Conservation (phyloP, 208 protist species). For the Giardia duodenalis region DNA sequence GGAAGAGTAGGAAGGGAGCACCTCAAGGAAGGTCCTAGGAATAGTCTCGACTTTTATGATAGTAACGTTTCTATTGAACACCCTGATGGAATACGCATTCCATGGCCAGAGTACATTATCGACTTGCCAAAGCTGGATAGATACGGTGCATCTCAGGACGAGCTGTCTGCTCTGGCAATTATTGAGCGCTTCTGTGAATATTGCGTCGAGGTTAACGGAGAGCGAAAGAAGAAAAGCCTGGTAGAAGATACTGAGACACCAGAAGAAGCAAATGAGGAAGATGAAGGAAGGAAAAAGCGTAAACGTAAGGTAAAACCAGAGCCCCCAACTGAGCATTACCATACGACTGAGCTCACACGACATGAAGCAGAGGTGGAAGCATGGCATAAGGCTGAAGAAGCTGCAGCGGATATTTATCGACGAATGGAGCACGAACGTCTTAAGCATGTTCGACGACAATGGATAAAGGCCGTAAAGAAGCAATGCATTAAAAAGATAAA, state of each 20-base stretch:
- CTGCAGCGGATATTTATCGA: not conserved
- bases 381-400: not conserved
- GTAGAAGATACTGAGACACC: not conserved
- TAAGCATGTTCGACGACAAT: not conserved
- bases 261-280: not conserved
- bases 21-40: not conserved
- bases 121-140: not conserved
- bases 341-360: not conserved
- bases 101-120: not conserved
- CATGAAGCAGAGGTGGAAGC: not conserved
- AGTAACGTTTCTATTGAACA: constrained; percentile 2
- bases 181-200: not conserved
- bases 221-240: not conserved
- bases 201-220: not conserved
- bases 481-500: constrained; percentile 14
- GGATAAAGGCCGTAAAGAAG: not conserved
- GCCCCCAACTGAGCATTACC: not conserved
- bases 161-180: not conserved
- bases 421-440: not conserved
- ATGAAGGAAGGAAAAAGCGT: not conserved
- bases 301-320: not conserved
- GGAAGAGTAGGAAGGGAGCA: not conserved
- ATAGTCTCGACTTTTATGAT: not conserved
- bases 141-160: not conserved
- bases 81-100: constrained; percentile 15